A percentile compares a stretch with the other conserved stretches of the same genome.
Conservation (phyloP, 2,329 filamentous ascomycete species). For the Anisogramma anomala region DNA sequence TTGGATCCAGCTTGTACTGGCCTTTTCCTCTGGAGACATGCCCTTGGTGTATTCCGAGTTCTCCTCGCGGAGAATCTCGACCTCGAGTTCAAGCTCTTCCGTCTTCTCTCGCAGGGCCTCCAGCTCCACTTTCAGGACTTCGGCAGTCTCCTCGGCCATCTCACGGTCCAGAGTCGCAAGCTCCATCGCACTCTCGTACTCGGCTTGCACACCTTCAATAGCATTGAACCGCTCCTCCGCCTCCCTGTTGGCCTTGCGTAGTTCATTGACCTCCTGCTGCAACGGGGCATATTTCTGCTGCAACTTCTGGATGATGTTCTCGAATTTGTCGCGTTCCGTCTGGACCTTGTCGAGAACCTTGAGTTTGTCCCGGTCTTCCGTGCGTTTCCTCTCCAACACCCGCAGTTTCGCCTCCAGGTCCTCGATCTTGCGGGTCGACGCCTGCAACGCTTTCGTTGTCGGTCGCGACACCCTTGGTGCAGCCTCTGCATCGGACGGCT, state of each 20-base stretch:
- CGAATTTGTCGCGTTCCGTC: slow-evolving; percentile 65
- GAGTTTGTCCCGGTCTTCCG: slow-evolving; percentile 75
- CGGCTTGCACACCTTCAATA: slow-evolving; percentile 63
- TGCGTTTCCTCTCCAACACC: slow-evolving; percentile 74
- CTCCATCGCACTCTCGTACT: slow-evolving; percentile 77
- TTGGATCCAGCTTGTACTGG: slow-evolving; percentile 79
- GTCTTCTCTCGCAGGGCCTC: slow-evolving; percentile 62
- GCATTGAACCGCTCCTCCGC: slow-evolving; percentile 56
- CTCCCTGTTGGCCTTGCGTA: slow-evolving; percentile 69
- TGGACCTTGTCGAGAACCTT: slow-evolving; percentile 67
- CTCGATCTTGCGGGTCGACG: slow-evolving; percentile 59
- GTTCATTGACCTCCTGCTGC: slow-evolving; percentile 64
- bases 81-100: slow-evolving; percentile 79
- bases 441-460: slow-evolving; percentile 17
- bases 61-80: slow-evolving; percentile 78
- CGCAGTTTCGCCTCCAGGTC: slow-evolving; percentile 80
- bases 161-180: slow-evolving; percentile 82
- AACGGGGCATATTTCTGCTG: slow-evolving; percentile 81
- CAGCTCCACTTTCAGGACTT: slow-evolving; percentile 68
- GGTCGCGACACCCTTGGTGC: slow-evolving; percentile 17
- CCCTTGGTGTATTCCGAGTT: slow-evolving; percentile 73
- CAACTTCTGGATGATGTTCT: slow-evolving; percentile 78
- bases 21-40: slow-evolving; percentile 78
- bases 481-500: slow-evolving; percentile 22
- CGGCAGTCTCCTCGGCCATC: slow-evolving; percentile 89